Evolutionary conservation across 2,329 filamentous ascomycete genomes (phyloP).

Genomic region (Epichloe typhina): DNA sequence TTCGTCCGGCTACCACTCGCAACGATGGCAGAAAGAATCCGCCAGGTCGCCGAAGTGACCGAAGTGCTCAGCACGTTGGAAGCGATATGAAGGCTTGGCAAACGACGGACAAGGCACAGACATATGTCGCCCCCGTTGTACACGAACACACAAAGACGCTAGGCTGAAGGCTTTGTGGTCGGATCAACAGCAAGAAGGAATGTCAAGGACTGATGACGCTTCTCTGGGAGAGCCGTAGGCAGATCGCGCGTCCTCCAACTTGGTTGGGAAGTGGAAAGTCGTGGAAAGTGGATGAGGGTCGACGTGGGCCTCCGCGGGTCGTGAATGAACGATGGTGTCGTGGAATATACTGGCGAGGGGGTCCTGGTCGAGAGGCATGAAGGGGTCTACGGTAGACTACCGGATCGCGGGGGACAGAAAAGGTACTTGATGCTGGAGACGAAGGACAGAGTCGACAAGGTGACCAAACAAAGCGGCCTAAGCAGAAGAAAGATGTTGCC

Average conservation of each 20-base stretch:
- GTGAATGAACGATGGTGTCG: conserved; percentile 2
- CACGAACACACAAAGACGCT: not conserved
- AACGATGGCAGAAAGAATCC: not conserved
- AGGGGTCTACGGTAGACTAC: not conserved
- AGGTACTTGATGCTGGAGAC: not conserved
- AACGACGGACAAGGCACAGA: not conserved
- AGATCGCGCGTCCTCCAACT: not conserved
- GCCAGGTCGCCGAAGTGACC: not conserved
- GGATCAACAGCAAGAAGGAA: not conserved
- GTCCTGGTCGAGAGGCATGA: conserved; percentile 3
- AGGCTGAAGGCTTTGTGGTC: not conserved
- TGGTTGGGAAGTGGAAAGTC: conserved; percentile 6
- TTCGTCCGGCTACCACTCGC: not conserved
- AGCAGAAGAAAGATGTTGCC: not conserved
- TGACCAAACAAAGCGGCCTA: not conserved
- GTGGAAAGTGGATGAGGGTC: conserved; percentile 1
- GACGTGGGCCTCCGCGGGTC: conserved; percentile 1
- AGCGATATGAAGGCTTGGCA: not conserved
- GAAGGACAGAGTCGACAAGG: not conserved
- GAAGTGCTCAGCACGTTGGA: not conserved
- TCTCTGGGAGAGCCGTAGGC: not conserved
- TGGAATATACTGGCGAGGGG: not conserved
- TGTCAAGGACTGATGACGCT: not conserved
- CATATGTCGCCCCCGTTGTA: not conserved
- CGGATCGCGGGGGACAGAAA: not conserved